Percentiles rank a stretch among this genome's conserved stretches.
Conservation (phyloP, 78 protist species). For the Bodo saltans region DNA sequence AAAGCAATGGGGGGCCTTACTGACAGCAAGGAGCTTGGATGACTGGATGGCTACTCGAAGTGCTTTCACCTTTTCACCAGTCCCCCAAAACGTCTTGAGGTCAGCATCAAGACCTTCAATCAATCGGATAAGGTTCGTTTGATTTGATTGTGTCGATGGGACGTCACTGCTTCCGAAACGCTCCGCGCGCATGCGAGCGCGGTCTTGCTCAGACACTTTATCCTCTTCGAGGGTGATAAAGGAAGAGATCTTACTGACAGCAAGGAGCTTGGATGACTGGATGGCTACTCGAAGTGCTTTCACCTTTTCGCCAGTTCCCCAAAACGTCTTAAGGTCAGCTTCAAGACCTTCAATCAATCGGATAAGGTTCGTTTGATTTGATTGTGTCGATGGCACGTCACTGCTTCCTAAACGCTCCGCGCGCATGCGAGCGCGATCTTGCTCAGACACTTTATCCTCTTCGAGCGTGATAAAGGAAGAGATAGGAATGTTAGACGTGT, state of each 20-base stretch:
- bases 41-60: conserved; percentile 42
- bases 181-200: no score
- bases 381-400: no score
- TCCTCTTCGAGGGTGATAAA: no score
- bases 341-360: not conserved
- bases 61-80: not conserved
- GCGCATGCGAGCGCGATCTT: not conserved
- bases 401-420: not conserved
- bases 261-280: conserved; percentile 67
- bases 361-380: not conserved
- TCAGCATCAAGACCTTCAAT: not conserved
- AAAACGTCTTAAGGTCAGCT: not conserved
- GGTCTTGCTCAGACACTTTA: no score
- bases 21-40: conserved; percentile 60
- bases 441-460: not conserved
- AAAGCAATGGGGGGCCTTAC: conserved; percentile 62
- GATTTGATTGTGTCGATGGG: not conserved
- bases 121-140: not conserved
- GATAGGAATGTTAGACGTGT: not conserved
- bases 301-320: not conserved
- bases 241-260: conserved; percentile 39
- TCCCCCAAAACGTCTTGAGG: not conserved
- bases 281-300: not conserved
- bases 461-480: not conserved
- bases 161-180: no score